Evolutionary conservation across 106 monocot genomes (phyloP).

Genomic region (Alisma plantagoaquatica): DNA sequence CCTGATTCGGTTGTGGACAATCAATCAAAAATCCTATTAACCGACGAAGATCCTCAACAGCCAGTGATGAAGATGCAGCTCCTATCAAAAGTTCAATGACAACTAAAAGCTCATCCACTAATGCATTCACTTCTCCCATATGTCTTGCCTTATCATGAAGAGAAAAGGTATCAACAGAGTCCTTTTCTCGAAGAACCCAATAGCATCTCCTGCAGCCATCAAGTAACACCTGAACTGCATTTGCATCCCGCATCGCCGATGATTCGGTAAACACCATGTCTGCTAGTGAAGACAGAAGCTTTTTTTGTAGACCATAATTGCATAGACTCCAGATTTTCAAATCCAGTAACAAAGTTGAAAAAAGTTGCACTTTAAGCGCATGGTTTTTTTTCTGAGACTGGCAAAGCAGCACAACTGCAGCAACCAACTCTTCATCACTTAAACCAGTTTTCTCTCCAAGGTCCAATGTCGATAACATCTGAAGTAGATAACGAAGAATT

Average conservation of each 20-base stretch:
- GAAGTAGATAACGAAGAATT: slow-evolving; percentile 56
- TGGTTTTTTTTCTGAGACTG: slow-evolving; percentile 74
- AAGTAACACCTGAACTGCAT: slow-evolving; percentile 94
- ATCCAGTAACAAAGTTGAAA: slow-evolving; percentile 74
- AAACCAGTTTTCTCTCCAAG: slow-evolving; percentile 27
- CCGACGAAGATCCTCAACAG: slow-evolving; percentile 61
- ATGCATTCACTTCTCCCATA: slow-evolving; percentile 77
- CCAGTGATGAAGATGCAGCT: slow-evolving; percentile 52
- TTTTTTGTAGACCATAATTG: slow-evolving; percentile 89
- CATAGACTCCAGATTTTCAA: slow-evolving; percentile 89
- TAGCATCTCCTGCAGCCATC: slow-evolving; percentile 96
- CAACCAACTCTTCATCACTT: slow-evolving; percentile 84
- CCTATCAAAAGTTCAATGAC: slow-evolving; percentile 85
- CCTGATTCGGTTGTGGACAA: slow-evolving; percentile 96
- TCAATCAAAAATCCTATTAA: slow-evolving; percentile 85
- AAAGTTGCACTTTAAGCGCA: slow-evolving; percentile 78
- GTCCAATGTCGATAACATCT: slow-evolving; percentile 39
- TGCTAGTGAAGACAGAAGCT: slow-evolving; percentile 92
- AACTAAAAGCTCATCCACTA: slow-evolving; percentile 96
- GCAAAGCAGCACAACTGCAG: slow-evolving; percentile 76
- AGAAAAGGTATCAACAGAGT: slow-evolving; percentile 68
- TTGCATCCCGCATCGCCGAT: slow-evolving; percentile 83
- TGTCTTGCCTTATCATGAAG: slow-evolving; percentile 37
- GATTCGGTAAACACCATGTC: slow-evolving; percentile 96
- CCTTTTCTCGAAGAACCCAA: slow-evolving; percentile 71